Evolutionary conservation across 2,329 filamentous ascomycete genomes (phyloP), one percentile per base, ranked within the genome.

Genomic region (Microdochium paspali): DNA sequence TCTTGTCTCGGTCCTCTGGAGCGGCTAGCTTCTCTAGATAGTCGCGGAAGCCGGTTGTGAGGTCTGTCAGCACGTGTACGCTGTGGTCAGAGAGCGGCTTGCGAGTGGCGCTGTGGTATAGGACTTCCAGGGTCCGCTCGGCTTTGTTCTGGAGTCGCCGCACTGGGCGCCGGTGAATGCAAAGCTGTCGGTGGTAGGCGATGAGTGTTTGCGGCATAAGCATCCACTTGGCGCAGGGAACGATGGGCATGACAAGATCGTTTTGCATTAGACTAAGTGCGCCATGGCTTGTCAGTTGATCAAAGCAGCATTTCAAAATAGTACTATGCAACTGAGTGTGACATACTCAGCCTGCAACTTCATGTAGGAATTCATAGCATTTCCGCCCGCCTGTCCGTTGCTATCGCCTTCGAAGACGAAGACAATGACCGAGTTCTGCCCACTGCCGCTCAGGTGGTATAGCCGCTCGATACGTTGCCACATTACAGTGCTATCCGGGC

Each of bases 281-380:
- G 35, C 6, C 15, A 40, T 7, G 35, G 26, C 9, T 30, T 18
- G 44, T 60, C 32, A 56, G 51, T 31, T 49, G 24, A 24, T 18
- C 15, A 20, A 23, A 32, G n/a, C n/a, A n/a, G n/a, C n/a, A n/a
- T n/a, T n/a, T n/a, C n/a, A n/a, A n/a, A n/a, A n/a, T n/a, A n/a
- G n/a, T n/a, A n/a, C n/a, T n/a, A n/a, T 28, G 24, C 21, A 24
- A 28, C 25, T 20, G 3, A 28, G 18, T 6, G 25, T 43, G 46
- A 49, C 66, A 53, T 56, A 75, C 71, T 67, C 58, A 44, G 70
- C 59, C 46, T 79, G 73, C 30, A 79, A 56, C 15, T 57, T 59
- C 60, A 68, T 66, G 46, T 73, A 65, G 1, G 56, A 46, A 24
- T 59, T 55, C 54, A 67, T 63, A 25, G 56, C 54, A 39, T 21